phyloP scores from a whole-genome alignment of 2,329 filamentous ascomycete species.

The Fusarium euwallaceae region DNA sequence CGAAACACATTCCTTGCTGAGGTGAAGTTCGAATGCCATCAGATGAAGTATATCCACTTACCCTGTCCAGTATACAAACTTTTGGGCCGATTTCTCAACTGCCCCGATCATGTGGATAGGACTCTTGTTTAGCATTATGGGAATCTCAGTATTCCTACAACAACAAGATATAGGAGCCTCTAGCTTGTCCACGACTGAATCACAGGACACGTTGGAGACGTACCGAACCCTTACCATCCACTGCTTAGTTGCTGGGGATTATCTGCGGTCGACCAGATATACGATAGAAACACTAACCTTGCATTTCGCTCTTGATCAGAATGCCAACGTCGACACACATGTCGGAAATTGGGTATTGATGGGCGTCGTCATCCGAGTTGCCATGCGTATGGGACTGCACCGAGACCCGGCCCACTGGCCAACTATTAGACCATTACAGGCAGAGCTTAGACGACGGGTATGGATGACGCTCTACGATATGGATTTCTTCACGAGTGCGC shows the following conservation, averaged over 20 bases:
- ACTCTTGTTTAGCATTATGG: conserved; percentile 16
- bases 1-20: background rate
- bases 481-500: conserved; percentile 39
- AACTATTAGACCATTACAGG: conserved; percentile 28
- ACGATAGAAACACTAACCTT: conserved; percentile 34
- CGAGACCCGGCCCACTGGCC: conserved; percentile 35
- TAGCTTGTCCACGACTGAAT: background rate
- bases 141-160: conserved; percentile 11
- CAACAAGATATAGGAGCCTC: background rate
- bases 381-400: conserved; percentile 36
- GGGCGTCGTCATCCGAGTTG: conserved; percentile 30
- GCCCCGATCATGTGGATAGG: conserved; percentile 21
- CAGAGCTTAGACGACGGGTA: conserved; percentile 29
- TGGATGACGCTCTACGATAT: conserved; percentile 37
- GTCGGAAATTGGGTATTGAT: conserved; percentile 34
- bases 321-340: conserved; percentile 16
- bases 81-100: background rate
- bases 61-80: background rate
- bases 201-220: conserved; percentile 13
- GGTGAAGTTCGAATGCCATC: background rate
- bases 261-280: conserved; percentile 28
- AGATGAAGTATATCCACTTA: background rate
- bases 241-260: conserved; percentile 34
- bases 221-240: conserved; percentile 36
- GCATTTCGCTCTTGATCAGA: conserved; percentile 35